phyloP scores from a whole-genome alignment of 1,284 basidiomycete genomes.

The Boletellus sp. region DNA sequence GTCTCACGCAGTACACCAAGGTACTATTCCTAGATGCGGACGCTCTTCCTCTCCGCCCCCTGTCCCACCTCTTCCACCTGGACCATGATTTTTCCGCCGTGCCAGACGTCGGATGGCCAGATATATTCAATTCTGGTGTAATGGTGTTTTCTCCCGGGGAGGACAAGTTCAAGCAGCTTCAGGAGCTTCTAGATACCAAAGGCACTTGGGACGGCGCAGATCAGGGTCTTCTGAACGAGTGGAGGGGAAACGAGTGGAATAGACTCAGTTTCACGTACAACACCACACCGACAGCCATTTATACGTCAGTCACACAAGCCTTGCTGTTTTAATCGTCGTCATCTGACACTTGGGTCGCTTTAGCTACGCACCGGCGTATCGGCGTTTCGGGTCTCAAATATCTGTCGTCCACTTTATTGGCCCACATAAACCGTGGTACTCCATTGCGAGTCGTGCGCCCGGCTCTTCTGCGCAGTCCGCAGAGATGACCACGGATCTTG shows the following conservation, averaged over 20 bases:
- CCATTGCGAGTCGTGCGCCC: slow-evolving; percentile 63
- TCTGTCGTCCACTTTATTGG: slow-evolving; percentile 94
- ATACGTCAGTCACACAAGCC: slow-evolving; percentile 66
- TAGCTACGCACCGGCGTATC: slow-evolving; percentile 94
- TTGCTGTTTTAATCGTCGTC: slow-evolving; percentile 22
- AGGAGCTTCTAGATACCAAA: slow-evolving; percentile 62
- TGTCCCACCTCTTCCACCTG: slow-evolving; percentile 84
- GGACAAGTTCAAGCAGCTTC: slow-evolving; percentile 78
- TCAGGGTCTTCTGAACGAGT: slow-evolving; percentile 95
- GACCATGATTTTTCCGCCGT: slow-evolving; percentile 82
- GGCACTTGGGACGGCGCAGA: slow-evolving; percentile 97
- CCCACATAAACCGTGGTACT: slow-evolving; percentile 88
- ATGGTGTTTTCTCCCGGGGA: slow-evolving; percentile 83
- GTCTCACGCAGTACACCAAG: slow-evolving; percentile 83
- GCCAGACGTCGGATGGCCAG: slow-evolving; percentile 97
- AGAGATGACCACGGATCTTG: slow-evolving; percentile 21
- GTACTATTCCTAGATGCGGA: slow-evolving; percentile 96
- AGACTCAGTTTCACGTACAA: slow-evolving; percentile 95
- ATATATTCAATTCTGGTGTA: slow-evolving; percentile 97
- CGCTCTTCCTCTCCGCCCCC: slow-evolving; percentile 82
- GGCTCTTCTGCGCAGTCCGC: slow-evolving; percentile 34
- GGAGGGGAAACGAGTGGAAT: slow-evolving; percentile 84
- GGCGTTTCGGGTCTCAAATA: slow-evolving; percentile 86
- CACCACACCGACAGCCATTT: slow-evolving; percentile 94
- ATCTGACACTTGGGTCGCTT: slow-evolving; percentile 24